phyloP scores from a whole-genome alignment of 1,284 basidiomycete genomes.

The Vanrija pseudolonga region DNA sequence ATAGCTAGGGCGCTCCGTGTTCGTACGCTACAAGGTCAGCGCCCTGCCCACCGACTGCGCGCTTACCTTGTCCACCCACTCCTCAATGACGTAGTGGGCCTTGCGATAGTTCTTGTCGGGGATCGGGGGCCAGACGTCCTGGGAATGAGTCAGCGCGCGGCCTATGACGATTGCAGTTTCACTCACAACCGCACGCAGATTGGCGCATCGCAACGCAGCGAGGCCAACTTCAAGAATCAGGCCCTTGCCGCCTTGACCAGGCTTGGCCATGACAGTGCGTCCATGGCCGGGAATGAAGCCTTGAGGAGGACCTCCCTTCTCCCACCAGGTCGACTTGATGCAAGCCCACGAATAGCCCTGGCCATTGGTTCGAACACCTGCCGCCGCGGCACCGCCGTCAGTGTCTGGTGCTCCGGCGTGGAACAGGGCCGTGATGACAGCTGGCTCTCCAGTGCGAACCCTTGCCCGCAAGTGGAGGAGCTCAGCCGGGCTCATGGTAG shows the following conservation, averaged over 20 bases:
- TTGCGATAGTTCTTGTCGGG: conserved; percentile 76
- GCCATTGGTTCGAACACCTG: conserved; percentile 53
- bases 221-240: conserved; percentile 73
- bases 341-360: conserved; percentile 54
- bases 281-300: conserved; percentile 47
- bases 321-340: conserved; percentile 71
- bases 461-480: conserved; percentile 66
- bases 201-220: conserved; percentile 68
- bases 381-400: conserved; percentile 10
- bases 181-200: conserved; percentile 60
- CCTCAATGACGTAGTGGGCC: conserved; percentile 72
- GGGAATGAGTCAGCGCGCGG: neutral
- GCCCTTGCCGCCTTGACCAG: conserved; percentile 45
- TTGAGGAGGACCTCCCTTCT: conserved; percentile 56
- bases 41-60: neutral
- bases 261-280: conserved; percentile 28
- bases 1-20: conserved; percentile 38
- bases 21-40: conserved; percentile 30
- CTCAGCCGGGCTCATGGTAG: conserved; percentile 66
- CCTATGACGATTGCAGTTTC: neutral
- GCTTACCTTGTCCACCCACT: conserved; percentile 72
- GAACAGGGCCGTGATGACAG: conserved; percentile 67
- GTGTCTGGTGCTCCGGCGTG: conserved; percentile 25
- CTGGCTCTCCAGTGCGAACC: conserved; percentile 65
- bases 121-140: conserved; percentile 75